Conservation (phyloP, 2,329 filamentous ascomycete species). For the Akanthomyces lecanii region DNA sequence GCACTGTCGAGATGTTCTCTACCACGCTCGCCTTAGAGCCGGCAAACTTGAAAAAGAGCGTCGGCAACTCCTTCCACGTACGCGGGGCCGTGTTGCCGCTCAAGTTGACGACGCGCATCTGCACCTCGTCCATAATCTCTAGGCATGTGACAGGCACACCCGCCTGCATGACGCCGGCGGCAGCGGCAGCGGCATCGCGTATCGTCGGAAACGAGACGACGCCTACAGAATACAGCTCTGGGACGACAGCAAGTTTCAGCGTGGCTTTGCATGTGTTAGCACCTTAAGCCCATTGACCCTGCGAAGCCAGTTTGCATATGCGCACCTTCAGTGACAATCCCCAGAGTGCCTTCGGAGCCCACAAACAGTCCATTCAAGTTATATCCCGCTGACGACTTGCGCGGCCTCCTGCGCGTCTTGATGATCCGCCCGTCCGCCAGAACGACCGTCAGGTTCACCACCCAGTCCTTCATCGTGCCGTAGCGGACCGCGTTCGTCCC, state of each 20-base stretch:
- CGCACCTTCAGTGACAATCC: constrained; percentile 68
- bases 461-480: constrained; percentile 85
- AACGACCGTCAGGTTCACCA: constrained; percentile 77
- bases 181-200: constrained; percentile 69
- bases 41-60: constrained; percentile 81
- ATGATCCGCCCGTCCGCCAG: constrained; percentile 74
- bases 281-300: background rate
- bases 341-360: constrained; percentile 76
- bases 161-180: constrained; percentile 69
- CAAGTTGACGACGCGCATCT: constrained; percentile 78
- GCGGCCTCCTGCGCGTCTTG: constrained; percentile 72
- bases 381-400: constrained; percentile 79
- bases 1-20: constrained; percentile 70
- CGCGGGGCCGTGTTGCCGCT: constrained; percentile 64
- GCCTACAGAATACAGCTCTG: constrained; percentile 71
- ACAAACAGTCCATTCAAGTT: constrained; percentile 78
- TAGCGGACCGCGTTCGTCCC: constrained; percentile 79
- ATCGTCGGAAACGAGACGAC: constrained; percentile 77
- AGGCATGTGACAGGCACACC: constrained; percentile 71
- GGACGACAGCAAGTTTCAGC: constrained; percentile 72
- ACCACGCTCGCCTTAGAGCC: constrained; percentile 73
- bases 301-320: background rate
- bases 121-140: constrained; percentile 86
- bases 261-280: constrained; percentile 47
- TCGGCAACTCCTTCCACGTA: constrained; percentile 71